These are phyloP conservation scores for Hortiboletus flavorubellus DNA, from an alignment of 768 basidiomycete genomes.

Conservation along the genomic window DNA sequence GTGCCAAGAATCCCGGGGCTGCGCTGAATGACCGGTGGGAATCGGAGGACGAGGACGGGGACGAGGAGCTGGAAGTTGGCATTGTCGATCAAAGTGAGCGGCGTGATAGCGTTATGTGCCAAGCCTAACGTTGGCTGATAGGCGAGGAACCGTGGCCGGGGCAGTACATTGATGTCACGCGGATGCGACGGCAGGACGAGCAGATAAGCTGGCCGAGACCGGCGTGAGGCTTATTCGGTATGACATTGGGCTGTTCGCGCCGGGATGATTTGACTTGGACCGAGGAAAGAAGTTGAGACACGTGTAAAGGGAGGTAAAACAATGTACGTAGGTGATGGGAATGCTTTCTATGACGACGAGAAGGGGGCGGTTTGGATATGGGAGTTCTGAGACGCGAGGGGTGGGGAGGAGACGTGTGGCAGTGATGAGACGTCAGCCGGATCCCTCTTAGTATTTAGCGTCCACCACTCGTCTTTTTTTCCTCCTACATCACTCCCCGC, in stretches of 20 bases:
- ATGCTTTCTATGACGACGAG: conserved; percentile 18
- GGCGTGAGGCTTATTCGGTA: conserved; percentile 32
- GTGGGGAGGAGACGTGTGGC: conserved; percentile 1
- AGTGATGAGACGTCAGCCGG: conserved; percentile 8
- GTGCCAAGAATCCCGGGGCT: conserved; percentile 55
- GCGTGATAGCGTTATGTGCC: not conserved
- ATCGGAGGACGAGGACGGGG: conserved; percentile 53
- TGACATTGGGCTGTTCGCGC: not conserved
- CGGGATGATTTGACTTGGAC: not conserved
- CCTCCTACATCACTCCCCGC: conserved; percentile 3
- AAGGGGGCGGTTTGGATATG: not conserved
- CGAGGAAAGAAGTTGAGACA: not conserved
- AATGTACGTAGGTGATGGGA: conserved; percentile 8
- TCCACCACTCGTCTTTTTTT: conserved; percentile 4
- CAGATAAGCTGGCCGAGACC: conserved; percentile 73
- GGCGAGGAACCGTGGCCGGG: conserved; percentile 70
- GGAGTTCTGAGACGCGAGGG: not conserved
- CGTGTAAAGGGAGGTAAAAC: conserved; percentile 1
- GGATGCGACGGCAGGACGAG: conserved; percentile 52
- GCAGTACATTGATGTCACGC: conserved; percentile 73
- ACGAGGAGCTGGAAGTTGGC: conserved; percentile 42
- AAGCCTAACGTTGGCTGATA: conserved; percentile 26
- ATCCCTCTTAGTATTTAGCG: conserved; percentile 15
- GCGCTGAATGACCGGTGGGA: conserved; percentile 63
- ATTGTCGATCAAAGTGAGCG: conserved; percentile 71